Evolutionary conservation across 345 rosid genomes (phyloP).

Genomic region (Dipteronia sinensis): DNA sequence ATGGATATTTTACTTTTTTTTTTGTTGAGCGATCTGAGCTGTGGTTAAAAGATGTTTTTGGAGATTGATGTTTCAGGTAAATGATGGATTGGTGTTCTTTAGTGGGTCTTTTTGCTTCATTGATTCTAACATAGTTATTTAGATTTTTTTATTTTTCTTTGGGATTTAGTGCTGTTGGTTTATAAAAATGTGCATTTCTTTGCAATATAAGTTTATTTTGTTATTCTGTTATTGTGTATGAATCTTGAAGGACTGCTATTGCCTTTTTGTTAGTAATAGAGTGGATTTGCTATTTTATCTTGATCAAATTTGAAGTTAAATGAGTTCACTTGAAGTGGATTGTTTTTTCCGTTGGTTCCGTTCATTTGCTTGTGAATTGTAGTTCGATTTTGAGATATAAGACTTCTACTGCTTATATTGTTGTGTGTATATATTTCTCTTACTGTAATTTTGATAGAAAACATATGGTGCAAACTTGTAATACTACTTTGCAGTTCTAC

Average conservation of each 20-base stretch:
- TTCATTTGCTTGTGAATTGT: background rate
- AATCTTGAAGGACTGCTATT: background rate
- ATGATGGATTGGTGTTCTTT: background rate
- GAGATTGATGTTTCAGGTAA: constrained; percentile 10
- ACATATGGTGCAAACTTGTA: background rate
- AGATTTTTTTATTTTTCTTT: background rate
- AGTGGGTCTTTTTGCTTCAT: background rate
- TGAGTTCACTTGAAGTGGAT: background rate
- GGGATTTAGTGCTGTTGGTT: background rate
- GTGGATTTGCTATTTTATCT: constrained; percentile 1
- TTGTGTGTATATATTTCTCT: background rate
- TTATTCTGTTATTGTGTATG: no score
- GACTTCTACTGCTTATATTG: background rate
- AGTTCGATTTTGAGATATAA: background rate
- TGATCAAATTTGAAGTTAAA: background rate
- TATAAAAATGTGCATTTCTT: background rate
- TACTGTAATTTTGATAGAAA: background rate
- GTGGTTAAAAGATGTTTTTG: background rate
- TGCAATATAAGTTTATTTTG: background rate
- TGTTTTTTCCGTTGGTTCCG: background rate
- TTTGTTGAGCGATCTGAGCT: constrained; percentile 9
- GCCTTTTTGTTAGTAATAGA: background rate
- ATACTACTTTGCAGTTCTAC: background rate
- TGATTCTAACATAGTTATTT: background rate
- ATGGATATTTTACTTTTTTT: background rate